Evolutionary conservation across 2,329 filamentous ascomycete genomes (phyloP).

Genomic region (Penicillium sp.): DNA sequence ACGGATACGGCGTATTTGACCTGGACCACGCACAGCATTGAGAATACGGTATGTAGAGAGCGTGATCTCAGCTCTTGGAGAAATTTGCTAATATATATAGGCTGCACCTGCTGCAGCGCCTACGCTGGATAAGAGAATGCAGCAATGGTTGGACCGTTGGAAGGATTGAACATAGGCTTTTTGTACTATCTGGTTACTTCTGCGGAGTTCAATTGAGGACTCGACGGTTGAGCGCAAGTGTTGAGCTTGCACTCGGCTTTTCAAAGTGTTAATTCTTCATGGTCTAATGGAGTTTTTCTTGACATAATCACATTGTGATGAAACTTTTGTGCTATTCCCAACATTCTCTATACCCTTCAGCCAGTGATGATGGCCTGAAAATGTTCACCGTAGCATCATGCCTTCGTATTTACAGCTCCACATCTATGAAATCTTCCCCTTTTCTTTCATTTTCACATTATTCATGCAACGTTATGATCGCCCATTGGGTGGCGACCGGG

Average conservation of each 20-base stretch:
- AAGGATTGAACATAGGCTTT: slow-evolving; percentile 54
- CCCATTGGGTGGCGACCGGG: not conserved
- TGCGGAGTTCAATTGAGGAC: not conserved
- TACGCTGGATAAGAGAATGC: slow-evolving; percentile 58
- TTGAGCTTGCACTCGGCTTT: not conserved
- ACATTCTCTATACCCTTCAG: not conserved
- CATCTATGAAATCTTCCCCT: not conserved
- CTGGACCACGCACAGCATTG: slow-evolving; percentile 57
- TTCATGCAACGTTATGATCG: slow-evolving; percentile 5
- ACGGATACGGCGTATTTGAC: slow-evolving; percentile 60
- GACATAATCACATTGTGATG: slow-evolving; percentile 3
- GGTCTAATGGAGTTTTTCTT: not conserved
- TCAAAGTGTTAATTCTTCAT: not conserved
- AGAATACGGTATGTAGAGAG: slow-evolving; percentile 62
- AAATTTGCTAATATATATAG: slow-evolving; percentile 43
- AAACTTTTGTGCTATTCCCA: slow-evolving; percentile 8
- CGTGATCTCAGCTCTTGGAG: not conserved
- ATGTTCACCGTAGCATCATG: not conserved
- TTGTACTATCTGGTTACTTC: not conserved
- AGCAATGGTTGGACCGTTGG: slow-evolving; percentile 64
- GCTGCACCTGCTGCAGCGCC: slow-evolving; percentile 59
- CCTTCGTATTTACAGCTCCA: not conserved
- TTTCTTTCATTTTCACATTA: not conserved
- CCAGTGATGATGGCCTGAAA: not conserved
- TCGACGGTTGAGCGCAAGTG: not conserved